Evolutionary conservation across 108 stramenopile genomes (phyloP), one percentile per base, ranked within the genome.

Genomic region (Pseudonitzschia multistriata): DNA sequence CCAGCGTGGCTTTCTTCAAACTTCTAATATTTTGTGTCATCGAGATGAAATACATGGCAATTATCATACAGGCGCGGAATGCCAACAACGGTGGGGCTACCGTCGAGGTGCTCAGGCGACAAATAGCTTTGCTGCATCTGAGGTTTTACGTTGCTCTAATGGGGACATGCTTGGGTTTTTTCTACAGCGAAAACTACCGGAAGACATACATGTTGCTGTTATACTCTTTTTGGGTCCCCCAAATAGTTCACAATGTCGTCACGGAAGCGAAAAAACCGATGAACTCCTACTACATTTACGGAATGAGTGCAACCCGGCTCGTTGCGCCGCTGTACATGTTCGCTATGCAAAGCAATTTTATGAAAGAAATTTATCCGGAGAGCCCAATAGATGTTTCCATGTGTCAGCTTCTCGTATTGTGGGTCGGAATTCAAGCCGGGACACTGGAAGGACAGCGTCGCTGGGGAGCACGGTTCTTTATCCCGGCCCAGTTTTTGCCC

Each of bases 221-320:
- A 63, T 95, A 93, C 74, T 91, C 92, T 33, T 99, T 97, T 79
- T 99, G 98, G 98, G 90, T 97, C 10, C 98, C 98, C 31, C 97
- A 99, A 72, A 97, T 99, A 49, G 71, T 94, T 36, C 68, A 72
- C 67, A 97, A 97, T 71, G 82, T 89, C 56, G 65, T 81, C 19
- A 88, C 91, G 25, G 95, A 94, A 71, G 77, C 91, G 11, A 80
- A 88, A 62, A 80, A 80, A n/a, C 92, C 91, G 2, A 67, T 97
- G 70, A 93, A 95, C 79, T 71, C 66, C 0, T 78, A 90, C 27
- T 97, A 92, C 74, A 65, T 99, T 22, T 82, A 90, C 47, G 96
- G 94, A 11, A 97, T 95, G 89, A 87, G 87, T 55, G 25, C 87
- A 10, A 83, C 98, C 30, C 78, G 96, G 28, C 67, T 94, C 19